Percentiles rank a stretch among this genome's conserved stretches.
Conservation (phyloP, 1,284 basidiomycete species). For the Mycena sp. region DNA sequence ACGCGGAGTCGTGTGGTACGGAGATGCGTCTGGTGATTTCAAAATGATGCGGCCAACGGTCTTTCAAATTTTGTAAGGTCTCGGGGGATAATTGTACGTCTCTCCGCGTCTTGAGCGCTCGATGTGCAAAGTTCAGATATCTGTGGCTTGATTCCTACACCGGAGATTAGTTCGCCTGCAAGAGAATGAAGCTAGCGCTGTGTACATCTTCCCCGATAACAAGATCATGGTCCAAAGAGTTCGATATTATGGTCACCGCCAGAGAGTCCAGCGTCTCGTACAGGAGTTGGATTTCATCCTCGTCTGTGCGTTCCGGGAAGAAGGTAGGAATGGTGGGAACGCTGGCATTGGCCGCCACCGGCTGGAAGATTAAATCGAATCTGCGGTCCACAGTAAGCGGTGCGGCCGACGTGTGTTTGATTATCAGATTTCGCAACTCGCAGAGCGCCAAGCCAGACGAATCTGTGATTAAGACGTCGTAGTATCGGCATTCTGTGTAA, state of each 20-base stretch:
- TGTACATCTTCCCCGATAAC: background rate
- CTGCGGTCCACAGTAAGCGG: background rate
- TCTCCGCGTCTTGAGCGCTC: background rate
- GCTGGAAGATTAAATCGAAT: constrained; percentile 17
- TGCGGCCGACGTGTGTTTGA: background rate
- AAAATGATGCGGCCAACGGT: constrained; percentile 2
- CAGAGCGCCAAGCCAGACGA: background rate
- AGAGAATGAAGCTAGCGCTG: no score
- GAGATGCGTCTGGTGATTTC: background rate
- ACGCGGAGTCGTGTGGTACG: background rate
- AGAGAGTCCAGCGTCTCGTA: background rate
- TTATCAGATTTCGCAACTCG: constrained; percentile 3
- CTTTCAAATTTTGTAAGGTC: background rate
- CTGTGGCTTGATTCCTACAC: constrained; percentile 3
- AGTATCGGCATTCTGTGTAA: constrained; percentile 4
- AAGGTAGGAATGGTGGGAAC: background rate
- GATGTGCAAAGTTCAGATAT: background rate
- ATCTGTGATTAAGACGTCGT: constrained; percentile 18
- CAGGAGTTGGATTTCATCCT: background rate
- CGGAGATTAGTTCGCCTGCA: background rate
- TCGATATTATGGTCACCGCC: constrained; percentile 1
- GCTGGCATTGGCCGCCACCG: background rate
- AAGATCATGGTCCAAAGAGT: background rate
- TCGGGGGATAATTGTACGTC: background rate
- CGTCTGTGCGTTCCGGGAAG: background rate